A percentile compares a stretch with the other conserved stretches of the same genome.
phyloP scores from a whole-genome alignment of 371 early-diverging fungal species.

The Apophysomyces elegans region DNA sequence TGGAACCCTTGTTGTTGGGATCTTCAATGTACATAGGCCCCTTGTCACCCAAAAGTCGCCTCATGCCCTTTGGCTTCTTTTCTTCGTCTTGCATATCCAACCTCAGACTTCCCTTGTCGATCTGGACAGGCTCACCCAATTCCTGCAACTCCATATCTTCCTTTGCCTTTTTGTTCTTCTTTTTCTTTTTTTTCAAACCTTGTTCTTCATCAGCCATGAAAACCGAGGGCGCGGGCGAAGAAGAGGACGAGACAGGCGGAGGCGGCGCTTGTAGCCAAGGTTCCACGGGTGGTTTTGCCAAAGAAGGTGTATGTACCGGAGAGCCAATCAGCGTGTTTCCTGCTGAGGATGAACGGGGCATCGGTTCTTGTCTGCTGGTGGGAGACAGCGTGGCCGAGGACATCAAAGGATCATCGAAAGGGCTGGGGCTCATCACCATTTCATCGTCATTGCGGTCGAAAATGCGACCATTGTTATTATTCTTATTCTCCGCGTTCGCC shows the following conservation, averaged over 20 bases:
- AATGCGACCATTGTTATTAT: background rate
- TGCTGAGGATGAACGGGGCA: constrained; percentile 1
- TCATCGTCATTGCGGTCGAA: background rate
- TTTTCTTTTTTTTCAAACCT: constrained; percentile 12
- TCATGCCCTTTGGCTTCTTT: constrained; percentile 12
- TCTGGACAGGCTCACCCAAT: constrained; percentile 17
- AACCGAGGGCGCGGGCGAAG: constrained; percentile 5
- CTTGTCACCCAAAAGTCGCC: constrained; percentile 1
- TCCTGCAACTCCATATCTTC: constrained; percentile 7
- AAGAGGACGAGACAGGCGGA: background rate
- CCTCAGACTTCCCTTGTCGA: constrained; percentile 16
- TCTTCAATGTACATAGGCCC: background rate
- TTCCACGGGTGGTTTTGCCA: background rate
- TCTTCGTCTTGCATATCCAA: constrained; percentile 14
- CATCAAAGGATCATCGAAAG: constrained; percentile 1
- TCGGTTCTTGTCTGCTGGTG: background rate
- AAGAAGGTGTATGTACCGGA: background rate
- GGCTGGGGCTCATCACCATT: constrained; percentile 5
- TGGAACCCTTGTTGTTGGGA: constrained; percentile 9
- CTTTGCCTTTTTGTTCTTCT: constrained; percentile 8
- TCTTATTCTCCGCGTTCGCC: background rate
- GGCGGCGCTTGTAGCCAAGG: background rate
- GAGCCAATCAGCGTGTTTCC: constrained; percentile 3
- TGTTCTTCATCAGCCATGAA: constrained; percentile 16
- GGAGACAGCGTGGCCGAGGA: constrained; percentile 2